Conservation (phyloP, 805 yeast species). For the Kodamaea laetipori region DNA sequence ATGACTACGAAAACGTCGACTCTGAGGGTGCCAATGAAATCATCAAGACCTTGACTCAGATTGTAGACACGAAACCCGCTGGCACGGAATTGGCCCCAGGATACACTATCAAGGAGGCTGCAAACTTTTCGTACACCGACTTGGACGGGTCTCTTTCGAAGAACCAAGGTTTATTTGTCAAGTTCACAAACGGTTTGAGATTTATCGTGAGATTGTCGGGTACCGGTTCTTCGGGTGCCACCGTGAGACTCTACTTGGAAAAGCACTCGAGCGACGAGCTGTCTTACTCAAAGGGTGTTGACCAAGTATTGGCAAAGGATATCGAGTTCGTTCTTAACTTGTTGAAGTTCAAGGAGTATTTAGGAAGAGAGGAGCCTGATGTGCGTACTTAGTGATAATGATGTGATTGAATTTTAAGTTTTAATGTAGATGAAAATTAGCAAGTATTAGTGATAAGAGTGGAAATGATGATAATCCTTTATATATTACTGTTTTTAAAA, state of each 20-base stretch:
- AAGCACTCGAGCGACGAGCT: constrained; percentile 66
- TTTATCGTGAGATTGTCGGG: constrained; percentile 91
- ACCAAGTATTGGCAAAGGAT: constrained; percentile 65
- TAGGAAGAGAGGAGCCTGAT: constrained; percentile 85
- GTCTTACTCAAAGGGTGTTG: constrained; percentile 54
- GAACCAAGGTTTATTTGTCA: constrained; percentile 87
- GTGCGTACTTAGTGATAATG: constrained; percentile 80
- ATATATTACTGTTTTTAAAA: too few relatives aligned
- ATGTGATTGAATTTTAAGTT: too few relatives aligned
- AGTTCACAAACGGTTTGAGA: constrained; percentile 78
- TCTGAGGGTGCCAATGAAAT: constrained; percentile 73
- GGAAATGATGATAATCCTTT: too few relatives aligned
- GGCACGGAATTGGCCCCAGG: constrained; percentile 55
- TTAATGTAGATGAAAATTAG: too few relatives aligned
- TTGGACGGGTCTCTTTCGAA: constrained; percentile 87
- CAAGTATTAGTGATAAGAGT: too few relatives aligned
- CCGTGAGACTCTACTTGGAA: constrained; percentile 90
- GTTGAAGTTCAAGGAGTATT: constrained; percentile 67
- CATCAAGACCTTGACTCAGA: constrained; percentile 46
- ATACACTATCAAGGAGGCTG: constrained; percentile 69
- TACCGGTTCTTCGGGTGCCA: constrained; percentile 97
- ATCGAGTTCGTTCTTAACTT: constrained; percentile 64
- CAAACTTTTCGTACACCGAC: constrained; percentile 90
- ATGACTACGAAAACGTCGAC: constrained; percentile 85
- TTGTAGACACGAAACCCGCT: constrained; percentile 33